These are phyloP conservation scores for Apiospora koreana DNA, from an alignment of 2,329 filamentous ascomycete genomes.

Conservation along the genomic window DNA sequence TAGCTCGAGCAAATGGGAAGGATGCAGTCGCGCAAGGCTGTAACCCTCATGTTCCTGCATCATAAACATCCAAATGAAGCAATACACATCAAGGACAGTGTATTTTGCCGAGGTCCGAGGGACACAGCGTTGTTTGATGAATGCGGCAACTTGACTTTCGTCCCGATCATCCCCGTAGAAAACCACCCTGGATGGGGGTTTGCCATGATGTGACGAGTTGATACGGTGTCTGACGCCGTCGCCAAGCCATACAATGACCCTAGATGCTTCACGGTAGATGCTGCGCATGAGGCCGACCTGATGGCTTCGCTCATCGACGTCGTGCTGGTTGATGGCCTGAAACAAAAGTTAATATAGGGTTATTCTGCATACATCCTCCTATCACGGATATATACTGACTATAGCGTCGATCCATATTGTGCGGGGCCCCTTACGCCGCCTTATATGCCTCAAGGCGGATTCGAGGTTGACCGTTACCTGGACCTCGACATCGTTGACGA, in stretches of 20 bases:
- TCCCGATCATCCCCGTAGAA: neutral
- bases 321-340: neutral
- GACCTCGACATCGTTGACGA: neutral
- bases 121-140: neutral
- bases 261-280: neutral
- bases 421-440: neutral
- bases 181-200: neutral
- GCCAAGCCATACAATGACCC: neutral
- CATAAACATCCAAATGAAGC: neutral
- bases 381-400: neutral
- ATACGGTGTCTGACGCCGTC: neutral
- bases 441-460: neutral
- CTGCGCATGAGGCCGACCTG: neutral
- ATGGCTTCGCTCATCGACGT: neutral
- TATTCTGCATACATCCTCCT: neutral
- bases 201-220: neutral
- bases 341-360: neutral
- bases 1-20: neutral
- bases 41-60: neutral
- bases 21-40: neutral
- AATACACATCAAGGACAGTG: neutral
- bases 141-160: neutral
- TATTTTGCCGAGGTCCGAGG: neutral
- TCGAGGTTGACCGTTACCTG: neutral
- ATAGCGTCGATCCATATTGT: neutral